Conservation (phyloP, 2,329 filamentous ascomycete species). For the Erysiphe pisi region DNA sequence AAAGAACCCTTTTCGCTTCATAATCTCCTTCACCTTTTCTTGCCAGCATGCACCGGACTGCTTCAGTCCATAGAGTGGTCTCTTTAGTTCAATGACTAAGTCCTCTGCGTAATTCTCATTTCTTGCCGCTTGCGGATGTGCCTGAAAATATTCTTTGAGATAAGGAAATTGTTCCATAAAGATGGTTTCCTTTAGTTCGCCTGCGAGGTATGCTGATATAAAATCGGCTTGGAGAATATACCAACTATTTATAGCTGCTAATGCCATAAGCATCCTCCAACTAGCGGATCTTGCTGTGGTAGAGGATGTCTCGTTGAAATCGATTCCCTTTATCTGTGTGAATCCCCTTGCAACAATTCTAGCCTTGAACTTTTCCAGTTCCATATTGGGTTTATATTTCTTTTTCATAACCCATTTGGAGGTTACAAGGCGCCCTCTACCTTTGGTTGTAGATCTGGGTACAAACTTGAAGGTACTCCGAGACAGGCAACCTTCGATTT, state of each 20-base stretch:
- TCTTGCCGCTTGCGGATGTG: too few relatives aligned
- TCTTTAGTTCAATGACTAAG: neutral
- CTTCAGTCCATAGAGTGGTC: neutral
- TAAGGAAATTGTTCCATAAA: neutral
- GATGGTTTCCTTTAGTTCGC: neutral
- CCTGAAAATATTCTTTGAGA: too few relatives aligned
- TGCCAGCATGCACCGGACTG: slow-evolving; percentile 1
- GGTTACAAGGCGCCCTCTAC: neutral
- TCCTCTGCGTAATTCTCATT: too few relatives aligned
- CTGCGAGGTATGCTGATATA: neutral
- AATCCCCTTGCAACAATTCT: slow-evolving; percentile 22
- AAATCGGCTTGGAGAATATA: slow-evolving; percentile 20
- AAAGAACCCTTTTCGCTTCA: neutral
- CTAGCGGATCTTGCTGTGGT: neutral
- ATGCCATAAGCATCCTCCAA: slow-evolving; percentile 21
- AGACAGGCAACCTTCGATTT: slow-evolving; percentile 9
- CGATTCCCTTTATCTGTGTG: neutral
- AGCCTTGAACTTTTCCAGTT: slow-evolving; percentile 14
- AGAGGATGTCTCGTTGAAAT: neutral
- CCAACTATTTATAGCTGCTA: slow-evolving; percentile 16
- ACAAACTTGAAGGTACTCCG: slow-evolving; percentile 7
- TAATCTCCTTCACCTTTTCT: neutral
- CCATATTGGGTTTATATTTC: slow-evolving; percentile 6
- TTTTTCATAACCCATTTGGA: slow-evolving; percentile 18
- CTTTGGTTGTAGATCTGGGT: neutral